Evolutionary conservation across 768 basidiomycete genomes (phyloP).

Genomic region (Kwoniella pini): DNA sequence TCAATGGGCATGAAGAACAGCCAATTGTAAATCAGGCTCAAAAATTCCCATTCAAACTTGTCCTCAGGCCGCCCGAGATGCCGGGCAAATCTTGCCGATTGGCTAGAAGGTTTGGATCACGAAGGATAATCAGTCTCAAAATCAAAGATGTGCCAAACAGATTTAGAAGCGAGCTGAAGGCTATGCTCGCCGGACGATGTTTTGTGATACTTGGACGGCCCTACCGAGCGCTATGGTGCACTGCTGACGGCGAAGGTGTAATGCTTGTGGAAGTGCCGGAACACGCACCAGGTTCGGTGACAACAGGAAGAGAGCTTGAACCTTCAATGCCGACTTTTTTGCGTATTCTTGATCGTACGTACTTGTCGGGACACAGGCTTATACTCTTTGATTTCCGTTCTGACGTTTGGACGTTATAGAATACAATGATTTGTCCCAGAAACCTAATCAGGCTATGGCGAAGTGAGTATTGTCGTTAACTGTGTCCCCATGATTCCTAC

Average conservation of each 20-base stretch:
- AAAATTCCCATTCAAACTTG: constrained; percentile 11
- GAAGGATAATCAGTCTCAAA: constrained; percentile 35
- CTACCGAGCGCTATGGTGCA: constrained; percentile 35
- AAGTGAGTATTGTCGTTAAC: constrained; percentile 39
- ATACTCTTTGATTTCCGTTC: not conserved
- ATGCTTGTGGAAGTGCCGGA: constrained; percentile 34
- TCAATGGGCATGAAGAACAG: not conserved
- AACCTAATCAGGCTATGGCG: constrained; percentile 42
- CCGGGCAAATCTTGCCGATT: constrained; percentile 38
- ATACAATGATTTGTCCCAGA: constrained; percentile 35
- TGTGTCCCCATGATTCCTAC: no score
- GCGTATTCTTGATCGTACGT: constrained; percentile 29
- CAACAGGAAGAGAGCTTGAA: not conserved
- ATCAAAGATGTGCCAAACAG: constrained; percentile 1
- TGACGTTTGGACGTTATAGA: not conserved
- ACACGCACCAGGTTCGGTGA: constrained; percentile 2
- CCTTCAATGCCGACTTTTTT: constrained; percentile 21
- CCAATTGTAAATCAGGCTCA: not conserved
- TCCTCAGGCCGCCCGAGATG: constrained; percentile 28
- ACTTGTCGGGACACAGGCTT: not conserved
- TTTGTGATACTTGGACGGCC: constrained; percentile 39
- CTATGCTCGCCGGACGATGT: constrained; percentile 27
- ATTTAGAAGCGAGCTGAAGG: constrained; percentile 2
- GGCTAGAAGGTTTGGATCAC: constrained; percentile 38
- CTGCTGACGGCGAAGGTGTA: constrained; percentile 27